Evolutionary conservation across 192 early-diverging fungal species (phyloP).

Genomic region (Coemansia umbellata): DNA sequence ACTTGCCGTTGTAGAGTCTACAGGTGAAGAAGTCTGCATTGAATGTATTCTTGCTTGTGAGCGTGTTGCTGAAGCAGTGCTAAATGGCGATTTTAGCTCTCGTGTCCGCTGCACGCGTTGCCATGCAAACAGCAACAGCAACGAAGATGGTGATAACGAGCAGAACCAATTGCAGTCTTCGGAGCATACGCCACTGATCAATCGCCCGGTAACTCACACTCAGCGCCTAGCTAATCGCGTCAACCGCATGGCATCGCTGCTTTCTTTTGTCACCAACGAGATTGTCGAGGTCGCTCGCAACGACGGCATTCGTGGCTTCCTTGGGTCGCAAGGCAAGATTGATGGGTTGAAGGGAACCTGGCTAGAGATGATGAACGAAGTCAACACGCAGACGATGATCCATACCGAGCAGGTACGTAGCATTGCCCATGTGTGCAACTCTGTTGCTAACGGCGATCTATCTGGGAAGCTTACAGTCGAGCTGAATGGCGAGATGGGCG

Average conservation of each 20-base stretch:
- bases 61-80: conserved; percentile 43
- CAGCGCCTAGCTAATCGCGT: conserved; percentile 45
- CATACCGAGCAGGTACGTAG: conserved; percentile 65
- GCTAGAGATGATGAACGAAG: conserved; percentile 63
- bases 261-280: conserved; percentile 49
- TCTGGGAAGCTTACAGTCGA: conserved; percentile 55
- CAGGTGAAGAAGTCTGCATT: conserved; percentile 35
- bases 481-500: conserved; percentile 60
- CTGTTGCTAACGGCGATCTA: conserved; percentile 60
- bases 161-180: too few relatives aligned
- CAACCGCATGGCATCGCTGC: conserved; percentile 49
- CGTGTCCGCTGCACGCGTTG: conserved; percentile 49
- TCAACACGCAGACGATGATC: conserved; percentile 60
- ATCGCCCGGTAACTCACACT: conserved; percentile 32
- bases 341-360: conserved; percentile 60
- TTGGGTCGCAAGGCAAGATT: conserved; percentile 64
- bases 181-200: conserved; percentile 36
- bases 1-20: conserved; percentile 17
- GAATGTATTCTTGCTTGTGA: conserved; percentile 51
- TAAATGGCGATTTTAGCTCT: conserved; percentile 44
- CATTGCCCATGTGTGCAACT: conserved; percentile 60
- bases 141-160: background rate
- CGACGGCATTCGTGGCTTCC: conserved; percentile 63
- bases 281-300: conserved; percentile 67
- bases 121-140: conserved; percentile 9